Conservation (phyloP, 495 filamentous ascomycete species). For the Hyphodiscus hymeniophilus region DNA sequence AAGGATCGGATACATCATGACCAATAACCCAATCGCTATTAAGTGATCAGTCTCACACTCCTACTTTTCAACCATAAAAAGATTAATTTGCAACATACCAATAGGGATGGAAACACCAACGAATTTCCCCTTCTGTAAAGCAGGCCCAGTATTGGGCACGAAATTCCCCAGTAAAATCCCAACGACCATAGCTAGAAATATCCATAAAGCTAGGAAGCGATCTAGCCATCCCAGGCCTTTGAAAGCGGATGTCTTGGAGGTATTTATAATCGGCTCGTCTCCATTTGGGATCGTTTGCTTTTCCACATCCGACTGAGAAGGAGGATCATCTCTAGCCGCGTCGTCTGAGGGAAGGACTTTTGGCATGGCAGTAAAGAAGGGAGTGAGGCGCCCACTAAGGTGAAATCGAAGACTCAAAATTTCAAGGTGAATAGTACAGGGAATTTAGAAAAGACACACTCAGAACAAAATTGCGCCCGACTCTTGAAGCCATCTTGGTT, state of each 20-base stretch:
- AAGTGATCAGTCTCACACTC: neutral
- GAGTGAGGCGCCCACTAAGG: no score
- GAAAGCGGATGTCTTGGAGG: slow-evolving; percentile 30
- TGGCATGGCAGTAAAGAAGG: no score
- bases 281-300: neutral
- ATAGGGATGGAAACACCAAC: slow-evolving; percentile 70
- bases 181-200: slow-evolving; percentile 74
- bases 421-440: no score
- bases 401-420: no score
- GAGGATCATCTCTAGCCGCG: neutral
- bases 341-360: slow-evolving; percentile 12
- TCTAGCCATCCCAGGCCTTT: slow-evolving; percentile 59
- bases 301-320: slow-evolving; percentile 4
- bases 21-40: slow-evolving; percentile 53
- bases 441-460: no score
- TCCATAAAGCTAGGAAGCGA: slow-evolving; percentile 75
- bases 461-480: no score
- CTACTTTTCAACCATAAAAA: neutral
- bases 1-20: slow-evolving; percentile 74
- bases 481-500: no score
- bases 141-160: slow-evolving; percentile 49
- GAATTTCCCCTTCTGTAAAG: slow-evolving; percentile 65
- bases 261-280: neutral
- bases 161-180: slow-evolving; percentile 79
- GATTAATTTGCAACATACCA: slow-evolving; percentile 46